Evolutionary conservation across 140 eudicot species (phyloP).

Genomic region (Erigeron philadelphicus): DNA sequence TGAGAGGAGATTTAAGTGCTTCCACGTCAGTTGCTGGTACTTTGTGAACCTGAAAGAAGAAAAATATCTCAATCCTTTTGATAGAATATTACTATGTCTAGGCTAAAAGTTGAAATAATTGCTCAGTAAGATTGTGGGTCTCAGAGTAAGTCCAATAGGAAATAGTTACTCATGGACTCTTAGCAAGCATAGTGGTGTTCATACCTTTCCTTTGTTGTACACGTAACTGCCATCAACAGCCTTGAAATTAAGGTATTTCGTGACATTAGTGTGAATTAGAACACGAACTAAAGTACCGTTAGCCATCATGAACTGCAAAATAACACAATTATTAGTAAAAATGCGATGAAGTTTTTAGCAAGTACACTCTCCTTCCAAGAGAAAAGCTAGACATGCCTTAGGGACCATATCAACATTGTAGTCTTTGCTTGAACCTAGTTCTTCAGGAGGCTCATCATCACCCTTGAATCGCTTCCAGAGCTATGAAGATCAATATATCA

Average conservation of each 20-base stretch:
- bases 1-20: conserved; percentile 74
- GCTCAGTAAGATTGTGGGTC: background rate
- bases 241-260: conserved; percentile 65
- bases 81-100: background rate
- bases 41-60: conserved; percentile 51
- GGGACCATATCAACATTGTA: conserved; percentile 68
- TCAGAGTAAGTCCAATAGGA: too few species aligned
- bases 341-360: background rate
- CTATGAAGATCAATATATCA: conserved; percentile 21
- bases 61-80: too few species aligned
- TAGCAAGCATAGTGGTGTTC: background rate
- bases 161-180: too few species aligned
- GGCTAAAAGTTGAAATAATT: background rate
- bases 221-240: conserved; percentile 77
- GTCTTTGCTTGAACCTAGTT: conserved; percentile 48
- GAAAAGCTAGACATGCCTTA: conserved; percentile 34
- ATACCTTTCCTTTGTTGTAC: conserved; percentile 69
- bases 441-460: conserved; percentile 40
- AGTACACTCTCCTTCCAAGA: background rate
- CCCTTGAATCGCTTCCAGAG: conserved; percentile 60
- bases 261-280: conserved; percentile 65
- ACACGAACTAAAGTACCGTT: conserved; percentile 67
- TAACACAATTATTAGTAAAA: conserved; percentile 11
- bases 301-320: conserved; percentile 74
- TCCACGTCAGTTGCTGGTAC: conserved; percentile 75